A percentile compares a stretch with the other conserved stretches of the same genome.
phyloP scores from a whole-genome alignment of 1,139 yeast species.

The Kazachstania sp. region DNA sequence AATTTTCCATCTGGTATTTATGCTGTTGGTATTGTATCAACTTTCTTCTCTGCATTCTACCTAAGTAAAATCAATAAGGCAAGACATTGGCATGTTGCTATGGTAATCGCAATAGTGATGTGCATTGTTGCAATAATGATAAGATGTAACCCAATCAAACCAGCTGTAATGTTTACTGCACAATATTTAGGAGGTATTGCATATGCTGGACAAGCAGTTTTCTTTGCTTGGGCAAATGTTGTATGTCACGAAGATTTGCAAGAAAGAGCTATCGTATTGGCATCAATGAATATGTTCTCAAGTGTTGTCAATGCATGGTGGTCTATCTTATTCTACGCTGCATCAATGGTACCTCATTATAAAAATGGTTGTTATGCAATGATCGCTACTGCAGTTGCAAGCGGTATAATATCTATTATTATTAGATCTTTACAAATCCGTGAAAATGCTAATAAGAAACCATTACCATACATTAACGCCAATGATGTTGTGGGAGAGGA shows the following conservation, averaged over 20 bases:
- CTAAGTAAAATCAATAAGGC: constrained; percentile 38
- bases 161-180: constrained; percentile 40
- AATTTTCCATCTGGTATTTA: constrained; percentile 52
- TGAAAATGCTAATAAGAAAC: constrained; percentile 28
- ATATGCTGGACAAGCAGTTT: constrained; percentile 50
- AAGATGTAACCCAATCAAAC: constrained; percentile 32
- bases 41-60: constrained; percentile 40
- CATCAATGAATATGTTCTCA: constrained; percentile 57
- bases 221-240: constrained; percentile 54
- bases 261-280: constrained; percentile 50
- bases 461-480: constrained; percentile 21
- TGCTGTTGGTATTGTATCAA: constrained; percentile 45
- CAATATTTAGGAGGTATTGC: constrained; percentile 47
- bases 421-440: constrained; percentile 35
- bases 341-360: constrained; percentile 44
- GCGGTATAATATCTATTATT: constrained; percentile 30
- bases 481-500: constrained; percentile 18
- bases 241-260: constrained; percentile 47
- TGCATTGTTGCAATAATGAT: constrained; percentile 41
- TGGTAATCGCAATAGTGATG: constrained; percentile 36
- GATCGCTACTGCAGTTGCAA: constrained; percentile 41
- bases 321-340: constrained; percentile 45
- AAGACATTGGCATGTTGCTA: constrained; percentile 45
- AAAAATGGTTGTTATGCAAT: constrained; percentile 49
- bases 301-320: constrained; percentile 60